Conservation (phyloP, 345 rosid genomes). For the Salix purpurea region DNA sequence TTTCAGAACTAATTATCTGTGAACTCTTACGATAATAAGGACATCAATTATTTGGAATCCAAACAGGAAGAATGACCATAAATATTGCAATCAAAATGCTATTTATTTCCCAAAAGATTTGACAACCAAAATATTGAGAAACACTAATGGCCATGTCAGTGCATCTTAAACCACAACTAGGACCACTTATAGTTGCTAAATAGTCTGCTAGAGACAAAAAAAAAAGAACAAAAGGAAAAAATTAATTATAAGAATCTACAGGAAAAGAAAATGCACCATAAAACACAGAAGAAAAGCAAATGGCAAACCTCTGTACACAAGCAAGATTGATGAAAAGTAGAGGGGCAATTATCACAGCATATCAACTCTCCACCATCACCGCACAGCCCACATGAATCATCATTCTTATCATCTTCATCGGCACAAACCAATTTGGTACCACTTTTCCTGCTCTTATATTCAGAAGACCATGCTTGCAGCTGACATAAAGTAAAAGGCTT, state of each 20-base stretch:
- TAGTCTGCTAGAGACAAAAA: neutral
- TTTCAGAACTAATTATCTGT: neutral
- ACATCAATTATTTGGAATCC: too few relatives aligned
- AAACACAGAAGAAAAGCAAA: slow-evolving; percentile 16
- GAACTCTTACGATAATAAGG: too few relatives aligned
- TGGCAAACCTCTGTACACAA: slow-evolving; percentile 65
- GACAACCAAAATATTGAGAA: neutral
- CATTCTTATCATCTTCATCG: slow-evolving; percentile 74
- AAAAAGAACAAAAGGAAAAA: neutral
- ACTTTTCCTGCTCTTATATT: slow-evolving; percentile 64
- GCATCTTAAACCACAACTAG: neutral
- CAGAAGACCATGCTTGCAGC: slow-evolving; percentile 89
- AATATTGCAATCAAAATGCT: too few relatives aligned
- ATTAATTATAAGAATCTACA: neutral
- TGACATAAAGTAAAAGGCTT: slow-evolving; percentile 65
- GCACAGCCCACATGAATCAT: slow-evolving; percentile 92
- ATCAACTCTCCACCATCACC: slow-evolving; percentile 90
- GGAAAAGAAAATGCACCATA: neutral
- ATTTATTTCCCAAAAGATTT: neutral
- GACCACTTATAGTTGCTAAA: neutral
- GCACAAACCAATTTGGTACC: slow-evolving; percentile 37
- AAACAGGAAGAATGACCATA: too few relatives aligned
- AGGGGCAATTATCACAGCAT: slow-evolving; percentile 94
- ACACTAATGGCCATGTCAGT: neutral
- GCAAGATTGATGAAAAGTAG: slow-evolving; percentile 86